Evolutionary conservation across 331 rosid species (phyloP).

Genomic region (Acacia concinna): DNA sequence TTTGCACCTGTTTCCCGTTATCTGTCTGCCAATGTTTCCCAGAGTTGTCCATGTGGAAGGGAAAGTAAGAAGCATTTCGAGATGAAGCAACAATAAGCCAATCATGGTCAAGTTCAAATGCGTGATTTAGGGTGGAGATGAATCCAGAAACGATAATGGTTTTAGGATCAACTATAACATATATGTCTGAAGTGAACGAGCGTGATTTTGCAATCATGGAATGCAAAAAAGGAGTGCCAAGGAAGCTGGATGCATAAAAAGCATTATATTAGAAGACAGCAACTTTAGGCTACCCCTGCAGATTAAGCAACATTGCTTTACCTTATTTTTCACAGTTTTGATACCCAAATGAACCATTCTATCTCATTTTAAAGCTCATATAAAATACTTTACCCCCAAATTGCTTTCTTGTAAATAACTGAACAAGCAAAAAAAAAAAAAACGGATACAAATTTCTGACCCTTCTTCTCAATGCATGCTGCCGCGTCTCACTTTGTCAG

Average conservation of each 20-base stretch:
- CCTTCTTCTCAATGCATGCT: neutral
- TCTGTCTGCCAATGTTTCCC: constrained; percentile 50
- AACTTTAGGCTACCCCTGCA: constrained; percentile 20
- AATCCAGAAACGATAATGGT: constrained; percentile 68
- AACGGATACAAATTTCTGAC: neutral
- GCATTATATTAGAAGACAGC: constrained; percentile 35
- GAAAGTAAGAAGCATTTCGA: constrained; percentile 58
- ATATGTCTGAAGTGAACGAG: constrained; percentile 58
- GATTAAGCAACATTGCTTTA: neutral
- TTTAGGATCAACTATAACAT: constrained; percentile 67
- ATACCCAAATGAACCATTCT: neutral
- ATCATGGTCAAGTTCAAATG: constrained; percentile 57
- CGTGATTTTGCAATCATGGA: constrained; percentile 76
- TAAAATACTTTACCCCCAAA: neutral
- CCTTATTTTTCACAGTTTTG: neutral
- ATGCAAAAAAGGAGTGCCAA: constrained; percentile 89
- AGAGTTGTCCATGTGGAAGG: constrained; percentile 56
- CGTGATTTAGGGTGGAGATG: constrained; percentile 61
- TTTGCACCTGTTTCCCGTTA: constrained; percentile 41
- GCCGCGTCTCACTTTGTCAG: neutral
- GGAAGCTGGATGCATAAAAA: constrained; percentile 65
- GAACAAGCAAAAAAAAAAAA: neutral
- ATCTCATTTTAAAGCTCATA: neutral
- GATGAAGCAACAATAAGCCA: constrained; percentile 85
- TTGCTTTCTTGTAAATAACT: neutral